Conservation (phyloP, 2,329 filamentous ascomycete species). For the Claviceps fusiformis region DNA sequence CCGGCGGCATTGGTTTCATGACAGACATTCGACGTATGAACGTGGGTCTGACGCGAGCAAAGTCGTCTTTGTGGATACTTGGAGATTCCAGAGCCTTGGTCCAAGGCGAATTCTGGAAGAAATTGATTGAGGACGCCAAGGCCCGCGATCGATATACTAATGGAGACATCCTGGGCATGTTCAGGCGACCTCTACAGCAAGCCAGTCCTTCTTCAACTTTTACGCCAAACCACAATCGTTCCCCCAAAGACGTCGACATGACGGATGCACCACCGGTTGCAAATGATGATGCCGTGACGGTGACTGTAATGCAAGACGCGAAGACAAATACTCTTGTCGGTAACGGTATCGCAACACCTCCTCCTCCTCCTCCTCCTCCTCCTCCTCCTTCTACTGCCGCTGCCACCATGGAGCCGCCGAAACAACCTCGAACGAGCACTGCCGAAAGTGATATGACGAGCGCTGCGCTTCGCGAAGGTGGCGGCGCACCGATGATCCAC, state of each 20-base stretch:
- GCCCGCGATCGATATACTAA: conserved; percentile 62
- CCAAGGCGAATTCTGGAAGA: conserved; percentile 83
- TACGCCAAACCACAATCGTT: background rate
- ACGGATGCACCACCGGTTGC: background rate
- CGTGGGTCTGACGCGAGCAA: conserved; percentile 90
- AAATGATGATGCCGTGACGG: background rate
- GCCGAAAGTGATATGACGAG: background rate
- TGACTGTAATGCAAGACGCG: background rate
- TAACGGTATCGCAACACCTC: background rate
- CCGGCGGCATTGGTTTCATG: conserved; percentile 95
- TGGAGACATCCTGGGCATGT: conserved; percentile 40
- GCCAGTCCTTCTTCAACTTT: conserved; percentile 16
- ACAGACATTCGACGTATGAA: conserved; percentile 98
- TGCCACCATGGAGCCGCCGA: conserved; percentile 4
- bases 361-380: background rate
- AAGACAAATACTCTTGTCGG: background rate
- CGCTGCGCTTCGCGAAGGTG: conserved; percentile 13
- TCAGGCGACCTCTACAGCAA: conserved; percentile 29
- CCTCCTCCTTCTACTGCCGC: no score
- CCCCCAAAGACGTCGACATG: conserved; percentile 7
- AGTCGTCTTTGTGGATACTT: conserved; percentile 91
- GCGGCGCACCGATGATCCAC: conserved; percentile 26
- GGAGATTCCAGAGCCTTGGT: conserved; percentile 79
- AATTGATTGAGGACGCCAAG: conserved; percentile 71
- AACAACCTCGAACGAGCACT: background rate